phyloP scores from a whole-genome alignment of 75 land plant genomes.

The Chamaecyparis obtusa region DNA sequence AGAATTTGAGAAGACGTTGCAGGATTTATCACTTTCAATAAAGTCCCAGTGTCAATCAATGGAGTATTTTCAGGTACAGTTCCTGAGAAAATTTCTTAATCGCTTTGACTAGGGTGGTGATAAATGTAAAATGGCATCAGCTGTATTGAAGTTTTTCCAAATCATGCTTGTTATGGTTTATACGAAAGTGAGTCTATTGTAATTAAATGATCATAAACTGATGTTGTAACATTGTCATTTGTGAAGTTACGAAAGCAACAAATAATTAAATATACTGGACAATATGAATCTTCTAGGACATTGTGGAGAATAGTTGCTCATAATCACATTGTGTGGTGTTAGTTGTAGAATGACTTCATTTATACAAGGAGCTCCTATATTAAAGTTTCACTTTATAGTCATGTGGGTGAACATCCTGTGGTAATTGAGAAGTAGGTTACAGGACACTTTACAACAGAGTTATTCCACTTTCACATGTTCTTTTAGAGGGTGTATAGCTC shows the following conservation, averaged over 20 bases:
- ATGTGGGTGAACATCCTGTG: background rate
- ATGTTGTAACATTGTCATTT: background rate
- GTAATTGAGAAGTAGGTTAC: background rate
- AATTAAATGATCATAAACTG: background rate
- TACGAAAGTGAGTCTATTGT: background rate
- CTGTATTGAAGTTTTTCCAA: background rate
- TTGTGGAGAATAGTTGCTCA: background rate
- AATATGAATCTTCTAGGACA: background rate
- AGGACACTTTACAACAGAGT: background rate
- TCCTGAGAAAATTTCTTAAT: background rate
- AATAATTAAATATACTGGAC: background rate
- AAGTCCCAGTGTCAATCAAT: constrained; percentile 33
- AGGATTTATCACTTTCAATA: constrained; percentile 16
- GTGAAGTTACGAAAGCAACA: background rate
- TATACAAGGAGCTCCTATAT: background rate
- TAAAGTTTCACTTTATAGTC: background rate
- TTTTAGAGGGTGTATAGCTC: background rate
- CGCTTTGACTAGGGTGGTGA: background rate
- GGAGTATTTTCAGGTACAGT: constrained; percentile 43
- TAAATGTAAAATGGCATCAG: background rate
- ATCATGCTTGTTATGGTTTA: background rate
- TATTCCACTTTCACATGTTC: background rate
- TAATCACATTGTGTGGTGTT: background rate
- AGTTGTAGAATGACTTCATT: background rate
- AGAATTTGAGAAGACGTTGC: constrained; percentile 33